Conservation (phyloP, 2,329 filamentous ascomycete species). For the Lecanoromycetidae sp. region DNA sequence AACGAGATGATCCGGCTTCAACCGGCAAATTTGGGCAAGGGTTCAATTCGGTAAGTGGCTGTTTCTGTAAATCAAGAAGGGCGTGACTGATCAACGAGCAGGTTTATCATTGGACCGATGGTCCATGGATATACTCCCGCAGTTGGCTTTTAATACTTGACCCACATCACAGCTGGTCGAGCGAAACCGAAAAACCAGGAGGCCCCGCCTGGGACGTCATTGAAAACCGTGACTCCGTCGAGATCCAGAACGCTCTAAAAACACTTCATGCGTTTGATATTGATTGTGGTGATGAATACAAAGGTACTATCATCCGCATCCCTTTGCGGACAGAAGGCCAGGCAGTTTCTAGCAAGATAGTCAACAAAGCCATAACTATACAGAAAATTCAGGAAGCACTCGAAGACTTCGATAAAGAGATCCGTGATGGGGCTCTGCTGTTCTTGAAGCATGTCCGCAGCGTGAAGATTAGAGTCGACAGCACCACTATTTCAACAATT, state of each 20-base stretch:
- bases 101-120: slow-evolving; percentile 29
- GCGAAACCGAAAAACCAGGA: slow-evolving; percentile 11
- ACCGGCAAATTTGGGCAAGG: slow-evolving; percentile 29
- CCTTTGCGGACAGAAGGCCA: slow-evolving; percentile 24
- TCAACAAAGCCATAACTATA: slow-evolving; percentile 18
- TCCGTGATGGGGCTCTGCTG: slow-evolving; percentile 22
- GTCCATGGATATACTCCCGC: slow-evolving; percentile 26
- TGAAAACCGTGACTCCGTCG: slow-evolving; percentile 14
- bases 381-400: slow-evolving; percentile 23
- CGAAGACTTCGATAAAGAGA: slow-evolving; percentile 21
- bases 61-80: background rate
- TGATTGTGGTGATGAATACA: slow-evolving; percentile 15
- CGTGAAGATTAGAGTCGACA: slow-evolving; percentile 18
- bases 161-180: slow-evolving; percentile 26
- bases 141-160: slow-evolving; percentile 25
- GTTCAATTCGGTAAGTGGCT: slow-evolving; percentile 25
- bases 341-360: slow-evolving; percentile 24
- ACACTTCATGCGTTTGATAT: slow-evolving; percentile 22
- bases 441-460: slow-evolving; percentile 25
- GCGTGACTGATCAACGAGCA: slow-evolving; percentile 18
- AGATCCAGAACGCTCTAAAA: slow-evolving; percentile 24
- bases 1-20: slow-evolving; percentile 22
- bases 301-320: slow-evolving; percentile 27
- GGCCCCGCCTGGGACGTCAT: slow-evolving; percentile 26
- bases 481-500: slow-evolving; percentile 12